phyloP scores from a whole-genome alignment of 495 filamentous ascomycete species.

The Talaromyces thailandensis region DNA sequence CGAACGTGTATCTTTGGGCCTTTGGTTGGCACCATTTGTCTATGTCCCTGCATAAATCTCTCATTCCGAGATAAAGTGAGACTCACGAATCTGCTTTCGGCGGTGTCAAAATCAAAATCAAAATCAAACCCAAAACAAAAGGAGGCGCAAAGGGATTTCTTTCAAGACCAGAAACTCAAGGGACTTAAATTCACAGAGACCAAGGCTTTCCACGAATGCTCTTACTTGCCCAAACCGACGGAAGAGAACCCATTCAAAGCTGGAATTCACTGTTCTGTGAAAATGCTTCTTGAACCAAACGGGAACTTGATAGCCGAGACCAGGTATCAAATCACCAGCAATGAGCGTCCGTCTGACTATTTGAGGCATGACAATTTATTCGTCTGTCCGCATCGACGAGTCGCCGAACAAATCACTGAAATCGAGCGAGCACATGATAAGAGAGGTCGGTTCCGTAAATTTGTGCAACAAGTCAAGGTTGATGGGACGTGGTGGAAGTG shows the following conservation, averaged over 20 bases:
- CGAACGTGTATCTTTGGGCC: background rate
- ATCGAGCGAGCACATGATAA: background rate
- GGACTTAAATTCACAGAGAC: background rate
- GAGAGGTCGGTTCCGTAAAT: background rate
- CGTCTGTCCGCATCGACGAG: background rate
- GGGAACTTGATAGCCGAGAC: background rate
- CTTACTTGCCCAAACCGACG: background rate
- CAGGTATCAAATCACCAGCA: background rate
- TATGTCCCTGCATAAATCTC: background rate
- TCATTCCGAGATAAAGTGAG: background rate
- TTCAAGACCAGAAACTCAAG: background rate
- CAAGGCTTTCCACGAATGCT: background rate
- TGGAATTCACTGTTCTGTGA: background rate
- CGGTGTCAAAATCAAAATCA: background rate
- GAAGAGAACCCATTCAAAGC: background rate
- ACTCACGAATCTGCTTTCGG: background rate
- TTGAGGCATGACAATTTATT: background rate
- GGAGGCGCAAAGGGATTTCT: background rate
- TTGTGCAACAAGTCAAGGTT: background rate
- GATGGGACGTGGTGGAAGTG: background rate
- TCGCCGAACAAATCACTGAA: background rate
- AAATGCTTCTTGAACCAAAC: background rate
- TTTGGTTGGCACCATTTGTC: background rate
- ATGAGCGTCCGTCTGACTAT: background rate
- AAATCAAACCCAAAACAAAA: background rate